These are phyloP conservation scores for Sorghum bicolor DNA, from an alignment of 176 grass and related monocot species.

Conservation along the genomic window DNA sequence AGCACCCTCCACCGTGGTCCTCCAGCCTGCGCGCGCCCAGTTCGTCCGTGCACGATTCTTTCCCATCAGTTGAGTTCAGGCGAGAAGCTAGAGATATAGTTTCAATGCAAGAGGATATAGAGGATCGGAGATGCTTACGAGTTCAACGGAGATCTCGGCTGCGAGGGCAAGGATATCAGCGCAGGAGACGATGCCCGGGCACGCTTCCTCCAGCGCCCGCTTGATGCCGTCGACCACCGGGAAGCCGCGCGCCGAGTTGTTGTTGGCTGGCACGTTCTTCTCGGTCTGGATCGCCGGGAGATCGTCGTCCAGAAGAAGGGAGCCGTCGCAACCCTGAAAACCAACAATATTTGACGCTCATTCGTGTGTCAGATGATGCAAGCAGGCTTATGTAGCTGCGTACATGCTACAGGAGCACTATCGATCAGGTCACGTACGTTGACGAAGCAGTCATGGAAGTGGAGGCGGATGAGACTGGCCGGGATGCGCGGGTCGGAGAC, in stretches of 20 bases:
- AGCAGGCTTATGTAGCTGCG: no score
- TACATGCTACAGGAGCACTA: background rate
- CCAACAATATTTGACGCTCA: background rate
- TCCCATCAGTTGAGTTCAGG: background rate
- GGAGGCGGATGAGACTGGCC: conserved; percentile 25
- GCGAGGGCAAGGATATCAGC: conserved; percentile 33
- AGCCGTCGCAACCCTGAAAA: conserved; percentile 19
- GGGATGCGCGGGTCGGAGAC: conserved; percentile 29
- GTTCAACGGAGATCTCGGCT: conserved; percentile 17
- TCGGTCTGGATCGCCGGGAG: conserved; percentile 16
- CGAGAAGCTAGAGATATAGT: background rate
- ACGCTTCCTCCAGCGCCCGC: background rate
- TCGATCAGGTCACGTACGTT: background rate
- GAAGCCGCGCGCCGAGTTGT: conserved; percentile 29
- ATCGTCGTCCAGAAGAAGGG: conserved; percentile 20
- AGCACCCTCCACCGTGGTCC: background rate
- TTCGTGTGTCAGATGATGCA: background rate
- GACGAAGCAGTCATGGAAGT: conserved; percentile 39
- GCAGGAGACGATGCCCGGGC: conserved; percentile 35
- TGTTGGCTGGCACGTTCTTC: conserved; percentile 15
- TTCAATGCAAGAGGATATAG: background rate
- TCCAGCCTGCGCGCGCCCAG: background rate
- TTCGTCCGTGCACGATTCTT: background rate
- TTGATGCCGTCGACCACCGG: conserved; percentile 36
- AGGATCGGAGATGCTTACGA: background rate